Conservation (phyloP, 768 basidiomycete species). For the Pleurotus tuber-regium region DNA sequence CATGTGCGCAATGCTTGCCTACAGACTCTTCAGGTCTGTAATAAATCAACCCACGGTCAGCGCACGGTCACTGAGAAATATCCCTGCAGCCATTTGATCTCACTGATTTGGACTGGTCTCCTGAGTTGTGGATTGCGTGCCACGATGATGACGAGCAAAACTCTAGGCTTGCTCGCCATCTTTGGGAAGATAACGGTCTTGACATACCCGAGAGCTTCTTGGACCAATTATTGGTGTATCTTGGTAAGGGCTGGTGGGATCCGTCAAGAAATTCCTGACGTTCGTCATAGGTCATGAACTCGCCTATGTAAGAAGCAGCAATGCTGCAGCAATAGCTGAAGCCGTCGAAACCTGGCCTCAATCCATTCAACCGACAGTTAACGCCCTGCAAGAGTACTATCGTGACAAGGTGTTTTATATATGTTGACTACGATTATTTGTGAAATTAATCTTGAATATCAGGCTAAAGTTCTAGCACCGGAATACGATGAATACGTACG, state of each 20-base stretch:
- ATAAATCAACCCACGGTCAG: not conserved
- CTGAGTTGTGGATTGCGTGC: conserved; percentile 81
- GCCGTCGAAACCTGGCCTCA: conserved; percentile 74
- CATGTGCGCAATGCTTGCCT: conserved; percentile 86
- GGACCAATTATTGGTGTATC: conserved; percentile 53
- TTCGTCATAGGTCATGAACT: conserved; percentile 51
- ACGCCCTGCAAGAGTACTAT: conserved; percentile 67
- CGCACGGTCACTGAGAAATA: conserved; percentile 1
- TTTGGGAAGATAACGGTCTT: conserved; percentile 96
- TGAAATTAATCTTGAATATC: conserved; percentile 1
- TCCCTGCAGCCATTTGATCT: conserved; percentile 89
- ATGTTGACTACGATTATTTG: not conserved
- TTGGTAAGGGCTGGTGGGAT: conserved; percentile 48
- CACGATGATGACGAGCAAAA: conserved; percentile 91
- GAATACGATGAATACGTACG: conserved; percentile 92
- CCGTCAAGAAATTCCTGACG: not conserved
- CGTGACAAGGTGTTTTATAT: conserved; percentile 64
- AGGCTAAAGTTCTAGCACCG: conserved; percentile 85
- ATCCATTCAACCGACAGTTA: conserved; percentile 43
- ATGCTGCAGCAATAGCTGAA: conserved; percentile 72
- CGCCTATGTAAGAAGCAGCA: conserved; percentile 72
- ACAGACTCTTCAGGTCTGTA: conserved; percentile 79
- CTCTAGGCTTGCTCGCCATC: conserved; percentile 68
- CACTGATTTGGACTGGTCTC: conserved; percentile 92
- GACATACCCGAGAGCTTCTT: conserved; percentile 76